Base-by-base conservation (phyloP, 495 filamentous ascomycete genomes). In the Penicillium fimorum region DNA sequence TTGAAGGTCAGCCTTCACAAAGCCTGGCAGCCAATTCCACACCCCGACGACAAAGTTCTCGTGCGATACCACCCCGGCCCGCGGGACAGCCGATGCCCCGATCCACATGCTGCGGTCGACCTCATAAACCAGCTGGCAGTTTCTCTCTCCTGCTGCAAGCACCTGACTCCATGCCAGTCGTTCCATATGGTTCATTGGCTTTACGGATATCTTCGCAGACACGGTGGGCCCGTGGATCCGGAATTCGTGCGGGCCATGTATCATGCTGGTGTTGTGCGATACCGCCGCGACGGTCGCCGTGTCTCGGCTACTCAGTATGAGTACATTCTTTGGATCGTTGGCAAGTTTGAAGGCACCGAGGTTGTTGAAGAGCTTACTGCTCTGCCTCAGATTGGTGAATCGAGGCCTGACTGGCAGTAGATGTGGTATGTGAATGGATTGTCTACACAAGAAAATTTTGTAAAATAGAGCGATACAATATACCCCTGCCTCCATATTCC, bases 251-350 rank as follows among this genome's bases (percentile, higher is more conserved):
- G 76, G 22, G 74, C 78, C 4, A 60, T 79, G 69, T 76, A 76
- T 51, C 75, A 79, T 65, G 75, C 76, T 43, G 78, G 75, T 25
- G 63, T 80, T 18, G 71, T 71, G 15, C 63, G 78, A 10, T 74
- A 63, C 52, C 70, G 73, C 35, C 60, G 68, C 20, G 65, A 66
- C 22, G 71, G 70, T 9, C 55, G 45, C 3, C 58, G 57, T 12
- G 59, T 79, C 3, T 53, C 70, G 5, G 38, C 45, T 6, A 53
- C 52, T 44, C 71, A 66, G 50, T 70, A 75, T 57, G 50, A 61
- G 17, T 78, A 70, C 53, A 76, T 79, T 15, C 56, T 73, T 52
- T 57, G 64, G 53, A 47, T 72, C 45, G 68, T 78, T 12, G 49
- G 53, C 27, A 56, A 66, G 50, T 58, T 72, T 40, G 78, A 79